These are phyloP conservation scores for Diophrys sp. DNA, from an alignment of 73 alveolate species.

Conservation along the genomic window DNA sequence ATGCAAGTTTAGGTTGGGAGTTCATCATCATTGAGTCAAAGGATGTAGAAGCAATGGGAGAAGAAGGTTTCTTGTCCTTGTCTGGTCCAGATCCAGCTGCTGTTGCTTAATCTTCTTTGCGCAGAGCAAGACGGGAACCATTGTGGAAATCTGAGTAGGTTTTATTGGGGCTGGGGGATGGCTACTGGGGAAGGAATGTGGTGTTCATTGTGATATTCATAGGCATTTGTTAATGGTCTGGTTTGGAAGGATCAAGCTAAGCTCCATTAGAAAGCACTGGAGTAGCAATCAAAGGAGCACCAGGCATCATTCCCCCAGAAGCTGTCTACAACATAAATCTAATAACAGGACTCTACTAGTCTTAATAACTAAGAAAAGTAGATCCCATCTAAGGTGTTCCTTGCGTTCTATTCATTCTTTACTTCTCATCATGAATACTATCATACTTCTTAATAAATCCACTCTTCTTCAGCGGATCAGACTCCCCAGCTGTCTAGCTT, in stretches of 20 bases:
- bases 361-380: background rate
- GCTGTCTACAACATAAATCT: background rate
- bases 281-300: background rate
- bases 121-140: background rate
- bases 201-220: too few species aligned
- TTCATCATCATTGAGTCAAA: background rate
- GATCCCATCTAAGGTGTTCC: background rate
- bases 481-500: background rate
- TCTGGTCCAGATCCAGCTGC: background rate
- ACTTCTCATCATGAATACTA: background rate
- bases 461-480: background rate
- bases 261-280: background rate
- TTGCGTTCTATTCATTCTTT: background rate
- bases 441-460: too few species aligned
- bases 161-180: background rate
- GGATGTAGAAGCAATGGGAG: background rate
- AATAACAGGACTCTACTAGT: background rate
- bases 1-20: background rate
- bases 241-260: background rate
- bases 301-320: background rate
- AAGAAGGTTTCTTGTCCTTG: background rate
- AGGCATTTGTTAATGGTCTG: background rate
- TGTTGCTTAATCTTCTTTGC: background rate
- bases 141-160: background rate
- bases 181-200: background rate